A percentile compares a stretch with the other conserved stretches of the same genome.
phyloP scores from a whole-genome alignment of 2,329 filamentous ascomycete genomes.

The Geosmithia flava region DNA sequence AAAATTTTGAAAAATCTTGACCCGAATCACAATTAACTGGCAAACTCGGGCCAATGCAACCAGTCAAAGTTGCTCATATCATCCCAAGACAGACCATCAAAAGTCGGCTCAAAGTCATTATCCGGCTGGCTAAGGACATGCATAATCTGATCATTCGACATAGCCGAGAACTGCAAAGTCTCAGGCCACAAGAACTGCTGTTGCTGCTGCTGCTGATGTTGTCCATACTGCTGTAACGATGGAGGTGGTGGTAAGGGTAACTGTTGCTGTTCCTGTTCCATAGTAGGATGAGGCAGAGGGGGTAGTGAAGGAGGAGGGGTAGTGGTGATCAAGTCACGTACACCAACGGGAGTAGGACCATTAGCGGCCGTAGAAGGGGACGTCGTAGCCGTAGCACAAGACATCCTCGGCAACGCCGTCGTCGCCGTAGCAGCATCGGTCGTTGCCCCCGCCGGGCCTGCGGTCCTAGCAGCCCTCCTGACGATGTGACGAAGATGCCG shows the following conservation, averaged over 20 bases:
- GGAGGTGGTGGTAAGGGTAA: constrained; percentile 3
- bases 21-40: constrained; percentile 13
- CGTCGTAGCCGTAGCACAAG: background rate
- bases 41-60: constrained; percentile 38
- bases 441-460: too few relatives aligned
- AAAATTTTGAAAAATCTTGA: too few relatives aligned
- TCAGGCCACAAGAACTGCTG: constrained; percentile 27
- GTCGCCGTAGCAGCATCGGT: too few relatives aligned
- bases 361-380: constrained; percentile 1
- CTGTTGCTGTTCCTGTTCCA: background rate
- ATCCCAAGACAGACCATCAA: constrained; percentile 45
- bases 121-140: constrained; percentile 53
- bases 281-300: too few relatives aligned
- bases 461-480: constrained; percentile 15
- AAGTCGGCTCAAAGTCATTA: constrained; percentile 41
- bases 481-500: constrained; percentile 32
- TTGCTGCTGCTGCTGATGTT: constrained; percentile 4
- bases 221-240: constrained; percentile 2
- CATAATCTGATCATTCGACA: constrained; percentile 58
- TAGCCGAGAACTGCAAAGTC: constrained; percentile 50
- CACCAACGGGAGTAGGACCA: background rate
- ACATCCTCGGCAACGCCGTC: background rate
- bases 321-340: background rate
- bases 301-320: too few relatives aligned
- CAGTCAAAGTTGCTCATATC: constrained; percentile 47